phyloP scores from a whole-genome alignment of 1,284 basidiomycete species.

The Ustilago hordei region DNA sequence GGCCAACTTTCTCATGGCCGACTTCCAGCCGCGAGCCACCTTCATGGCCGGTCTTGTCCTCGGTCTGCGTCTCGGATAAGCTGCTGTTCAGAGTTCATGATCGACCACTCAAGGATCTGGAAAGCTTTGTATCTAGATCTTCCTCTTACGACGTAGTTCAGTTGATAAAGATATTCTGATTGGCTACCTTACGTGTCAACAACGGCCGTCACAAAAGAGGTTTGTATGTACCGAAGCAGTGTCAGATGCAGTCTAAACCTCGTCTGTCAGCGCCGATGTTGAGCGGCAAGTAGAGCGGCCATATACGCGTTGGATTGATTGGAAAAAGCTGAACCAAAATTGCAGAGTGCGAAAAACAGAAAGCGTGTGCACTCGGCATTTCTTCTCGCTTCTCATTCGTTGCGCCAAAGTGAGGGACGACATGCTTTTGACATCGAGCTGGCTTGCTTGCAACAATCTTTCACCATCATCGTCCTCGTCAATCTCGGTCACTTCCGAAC shows the following conservation, averaged over 20 bases:
- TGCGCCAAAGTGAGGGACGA: slow-evolving; percentile 15
- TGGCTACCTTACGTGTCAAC: background rate
- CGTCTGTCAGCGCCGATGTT: background rate
- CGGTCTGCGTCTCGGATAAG: slow-evolving; percentile 72
- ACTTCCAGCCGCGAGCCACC: slow-evolving; percentile 82
- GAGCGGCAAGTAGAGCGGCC: slow-evolving; percentile 24
- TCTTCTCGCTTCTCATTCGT: slow-evolving; percentile 11
- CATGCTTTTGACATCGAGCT: slow-evolving; percentile 9
- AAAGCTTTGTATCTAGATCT: background rate
- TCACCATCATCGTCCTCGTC: background rate
- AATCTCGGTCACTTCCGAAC: too few species aligned
- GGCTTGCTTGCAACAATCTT: background rate
- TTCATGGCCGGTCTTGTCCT: slow-evolving; percentile 73
- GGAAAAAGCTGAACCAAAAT: slow-evolving; percentile 1
- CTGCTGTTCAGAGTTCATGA: background rate
- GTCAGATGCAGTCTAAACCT: background rate
- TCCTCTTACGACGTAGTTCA: background rate
- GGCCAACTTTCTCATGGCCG: slow-evolving; percentile 87
- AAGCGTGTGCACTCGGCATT: slow-evolving; percentile 11
- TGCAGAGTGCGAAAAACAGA: too few species aligned
- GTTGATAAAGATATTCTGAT: background rate
- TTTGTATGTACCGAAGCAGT: too few species aligned
- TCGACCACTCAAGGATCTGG: background rate
- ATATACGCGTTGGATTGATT: slow-evolving; percentile 4
- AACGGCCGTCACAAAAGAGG: background rate